phyloP scores from a whole-genome alignment of 257 asterid genomes.

The Apocynum venetum region DNA sequence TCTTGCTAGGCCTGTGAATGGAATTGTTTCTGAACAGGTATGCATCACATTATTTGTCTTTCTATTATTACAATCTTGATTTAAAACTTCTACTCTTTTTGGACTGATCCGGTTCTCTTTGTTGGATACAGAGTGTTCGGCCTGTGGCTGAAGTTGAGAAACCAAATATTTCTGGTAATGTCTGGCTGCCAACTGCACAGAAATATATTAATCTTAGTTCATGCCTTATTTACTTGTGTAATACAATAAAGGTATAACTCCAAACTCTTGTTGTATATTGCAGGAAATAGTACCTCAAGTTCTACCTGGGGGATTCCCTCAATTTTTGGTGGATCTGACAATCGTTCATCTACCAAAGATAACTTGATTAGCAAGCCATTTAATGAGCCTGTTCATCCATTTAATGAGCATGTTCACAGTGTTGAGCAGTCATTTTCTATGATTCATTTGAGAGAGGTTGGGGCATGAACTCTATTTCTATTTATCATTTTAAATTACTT shows the following conservation, averaged over 20 bases:
- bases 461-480: conserved; percentile 1
- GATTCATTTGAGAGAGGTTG: conserved; percentile 82
- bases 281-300: conserved; percentile 48
- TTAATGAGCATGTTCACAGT: conserved; percentile 49
- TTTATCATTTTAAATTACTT: background rate
- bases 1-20: conserved; percentile 67
- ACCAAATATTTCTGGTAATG: conserved; percentile 53
- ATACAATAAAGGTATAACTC: background rate
- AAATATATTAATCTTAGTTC: background rate
- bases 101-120: conserved; percentile 15
- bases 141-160: conserved; percentile 60
- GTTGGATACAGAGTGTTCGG: conserved; percentile 50
- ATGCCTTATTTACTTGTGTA: background rate
- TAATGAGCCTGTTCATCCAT: conserved; percentile 46
- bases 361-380: conserved; percentile 45
- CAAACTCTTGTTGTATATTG: background rate
- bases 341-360: conserved; percentile 57
- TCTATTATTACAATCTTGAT: conserved; percentile 1
- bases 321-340: conserved; percentile 69
- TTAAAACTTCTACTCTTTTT: background rate
- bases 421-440: conserved; percentile 53
- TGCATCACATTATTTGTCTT: background rate
- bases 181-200: background rate
- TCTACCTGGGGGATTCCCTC: conserved; percentile 95
- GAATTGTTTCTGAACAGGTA: conserved; percentile 82